Evolutionary conservation across 225 moss, liverwort and hornwort species (phyloP), one percentile per base, ranked within the genome.

Genomic region (Bryoerythrophyllum caledonicum): DNA sequence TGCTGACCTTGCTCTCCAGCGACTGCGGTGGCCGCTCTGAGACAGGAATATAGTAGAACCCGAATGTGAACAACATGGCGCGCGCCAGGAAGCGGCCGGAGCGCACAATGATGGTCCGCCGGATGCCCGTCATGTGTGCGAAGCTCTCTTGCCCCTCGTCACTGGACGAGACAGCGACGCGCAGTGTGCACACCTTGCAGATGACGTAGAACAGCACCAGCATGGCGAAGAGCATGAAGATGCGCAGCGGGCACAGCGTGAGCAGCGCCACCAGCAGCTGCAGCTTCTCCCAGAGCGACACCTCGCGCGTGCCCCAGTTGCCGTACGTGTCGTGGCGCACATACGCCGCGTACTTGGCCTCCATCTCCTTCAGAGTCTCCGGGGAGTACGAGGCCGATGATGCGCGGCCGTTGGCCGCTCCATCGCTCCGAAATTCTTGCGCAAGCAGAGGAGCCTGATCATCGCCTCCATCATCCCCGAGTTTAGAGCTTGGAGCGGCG

Each of bases 71-170:
- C 49, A 99, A 67, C 83, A 95, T 78, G 1, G 82, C 54, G 48
- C 99, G 85, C 7, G 95, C 86, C 68, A 95, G 81, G 79, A 89
- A 95, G 35, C 91, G 86, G 28, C 99, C 95, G 16, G 89, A 86
- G 24, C 89, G 70, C 30, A 99, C 91, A 60, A 99, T 90, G 40
- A 99, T 84, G 17, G 78, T 81, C 52, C 99, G 99, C 70, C 99
- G 84, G 43, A 88, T 41, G 56, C 97, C 97, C 43, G 82, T 92
- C 78, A 95, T 89, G 68, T 91, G 85, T 57, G 88, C 86, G 81
- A 91, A 95, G 70, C 93, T 90, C 72, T 99, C 95, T 72, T 95
- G 93, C 49, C 99, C 99, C 85, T 95, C 99, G 68, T 99, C 95
- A 65, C 86, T 83, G 74, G 93, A 78, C 78, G 99, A 76, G 61